Evolutionary conservation across 768 basidiomycete species (phyloP).

Genomic region (Cystobasidium onofrii): DNA sequence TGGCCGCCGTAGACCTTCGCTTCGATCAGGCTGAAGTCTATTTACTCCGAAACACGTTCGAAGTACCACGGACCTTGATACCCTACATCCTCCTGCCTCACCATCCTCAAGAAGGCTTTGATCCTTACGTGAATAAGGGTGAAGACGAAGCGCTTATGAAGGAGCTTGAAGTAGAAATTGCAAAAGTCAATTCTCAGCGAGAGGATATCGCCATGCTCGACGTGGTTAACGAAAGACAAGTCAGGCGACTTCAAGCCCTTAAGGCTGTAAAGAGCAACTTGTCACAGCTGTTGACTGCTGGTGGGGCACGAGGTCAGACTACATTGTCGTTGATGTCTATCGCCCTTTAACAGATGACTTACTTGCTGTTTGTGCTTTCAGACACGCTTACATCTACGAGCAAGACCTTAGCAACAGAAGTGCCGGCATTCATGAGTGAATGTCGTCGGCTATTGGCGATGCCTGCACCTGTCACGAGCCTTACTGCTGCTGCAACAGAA

Average conservation of each 20-base stretch:
- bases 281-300: not conserved
- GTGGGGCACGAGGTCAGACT: constrained; percentile 15
- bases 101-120: constrained; percentile 11
- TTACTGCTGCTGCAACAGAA: not conserved
- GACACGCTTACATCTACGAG: not conserved
- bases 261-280: constrained; percentile 12
- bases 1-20: constrained; percentile 38
- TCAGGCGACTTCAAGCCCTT: constrained; percentile 28
- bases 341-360: too few relatives aligned
- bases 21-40: constrained; percentile 42
- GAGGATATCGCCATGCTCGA: constrained; percentile 35
- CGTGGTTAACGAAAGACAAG: constrained; percentile 31
- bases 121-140: not conserved
- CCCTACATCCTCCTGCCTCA: constrained; percentile 38
- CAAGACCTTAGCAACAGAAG: not conserved
- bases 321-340: too few relatives aligned
- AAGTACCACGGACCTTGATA: constrained; percentile 27
- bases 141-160: constrained; percentile 29
- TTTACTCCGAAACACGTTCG: constrained; percentile 40
- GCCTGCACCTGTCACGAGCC: not conserved
- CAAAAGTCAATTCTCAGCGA: constrained; percentile 36
- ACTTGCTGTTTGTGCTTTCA: too few relatives aligned
- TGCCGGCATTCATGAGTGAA: constrained; percentile 7
- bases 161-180: constrained; percentile 37
- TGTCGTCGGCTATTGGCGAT: not conserved